Base-by-base conservation (phyloP, 208 protist species). In the Leishmania tarentolae region DNA sequence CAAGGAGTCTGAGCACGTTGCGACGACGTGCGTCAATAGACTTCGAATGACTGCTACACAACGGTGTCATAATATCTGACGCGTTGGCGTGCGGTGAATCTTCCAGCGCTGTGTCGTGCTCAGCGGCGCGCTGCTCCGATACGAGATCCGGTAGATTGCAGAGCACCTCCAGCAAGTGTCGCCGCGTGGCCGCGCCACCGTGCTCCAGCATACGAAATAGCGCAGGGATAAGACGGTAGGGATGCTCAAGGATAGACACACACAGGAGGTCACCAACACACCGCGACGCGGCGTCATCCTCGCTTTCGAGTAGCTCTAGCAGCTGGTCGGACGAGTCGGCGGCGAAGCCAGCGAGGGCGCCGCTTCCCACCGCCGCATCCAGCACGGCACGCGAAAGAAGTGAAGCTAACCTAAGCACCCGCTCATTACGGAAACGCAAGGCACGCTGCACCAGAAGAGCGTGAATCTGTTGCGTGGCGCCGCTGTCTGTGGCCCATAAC, bases 101-200 rank as follows among this genome's bases (percentile, higher is more conserved):
- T 24, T 11, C 35, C 52, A 46, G 50, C n/a, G 13, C 7, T 15
- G 72, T 40, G 21, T 42, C 47, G 31, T 40, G n/a, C 31, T 50
- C 75, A 9, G 61, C 24, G 59, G 15, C 4, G 28, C 21, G 44
- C 31, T 40, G 35, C 56, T 78, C 71, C 35, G 77, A 74, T 15
- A 82, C 15, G 28, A 86, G 46, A 21, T 88, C 83, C 1, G 94
- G 94, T 24, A 97, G 90, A 21, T 82, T 87, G 31, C 84, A 65
- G 6, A 97, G 87, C 21, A 97, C 83, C 80, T 97, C 90, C 46
- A 97, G 76, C 28, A 90, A 90, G 77, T 94, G 93, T 0, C 85
- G 87, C n/a, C 94, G 88, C 11, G 94, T 88, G 4, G 63, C 57
- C 2, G 79, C 28, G 75, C 86, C 88, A 61, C 90, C 90, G 75